Base-by-base conservation (phyloP, 768 basidiomycete genomes). In the Phallus indusiatus region DNA sequence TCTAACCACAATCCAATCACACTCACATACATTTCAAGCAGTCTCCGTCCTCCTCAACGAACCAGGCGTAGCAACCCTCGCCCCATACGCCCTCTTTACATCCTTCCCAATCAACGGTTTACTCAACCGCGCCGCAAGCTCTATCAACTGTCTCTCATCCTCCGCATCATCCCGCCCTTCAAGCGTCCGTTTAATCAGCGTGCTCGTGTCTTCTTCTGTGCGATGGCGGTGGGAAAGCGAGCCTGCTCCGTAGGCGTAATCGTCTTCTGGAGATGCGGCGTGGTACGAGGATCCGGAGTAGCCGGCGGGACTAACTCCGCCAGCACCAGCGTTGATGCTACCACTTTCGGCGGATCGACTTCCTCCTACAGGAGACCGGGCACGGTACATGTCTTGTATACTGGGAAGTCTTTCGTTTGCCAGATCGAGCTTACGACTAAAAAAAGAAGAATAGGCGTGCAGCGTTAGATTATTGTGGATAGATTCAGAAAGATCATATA, bases 231-330 rank as follows among this genome's bases (percentile, higher is more conserved):
- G 72, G 72, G 17, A 72, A 69, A 71, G 37, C 81, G 81, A 74
- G 87, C 88, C 62, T 80, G 83, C 11, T 85, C 84, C 16, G 78
- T 81, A 0, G 85, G 76, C 66, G 83, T 83, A 56, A 78, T 75
- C 5, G 4, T 42, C 14, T 2, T 14, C 12, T 76, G 75, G 28
- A 14, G 56, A 37, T n/a, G 34, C 18, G 16, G n/a, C n/a, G n/a
- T n/a, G n/a, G n/a, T 21, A 7, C 10, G 54, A 55, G 16, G 21
- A 21, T 5, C 20, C 47, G n/a, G 37, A n/a, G 12, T 18, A 5
- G 22, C 6, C 18, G 1, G 2, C 7, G 36, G 35, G 73, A 70
- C 14, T 73, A 66, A 47, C 59, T 63, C 63, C 53, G 47, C 53
- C n/a, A 61, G 53, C 67, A 60, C 28, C 56, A 48, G 54, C 74